Conservation (phyloP, 2,329 filamentous ascomycete species). For the Bretziella fagacearum region DNA sequence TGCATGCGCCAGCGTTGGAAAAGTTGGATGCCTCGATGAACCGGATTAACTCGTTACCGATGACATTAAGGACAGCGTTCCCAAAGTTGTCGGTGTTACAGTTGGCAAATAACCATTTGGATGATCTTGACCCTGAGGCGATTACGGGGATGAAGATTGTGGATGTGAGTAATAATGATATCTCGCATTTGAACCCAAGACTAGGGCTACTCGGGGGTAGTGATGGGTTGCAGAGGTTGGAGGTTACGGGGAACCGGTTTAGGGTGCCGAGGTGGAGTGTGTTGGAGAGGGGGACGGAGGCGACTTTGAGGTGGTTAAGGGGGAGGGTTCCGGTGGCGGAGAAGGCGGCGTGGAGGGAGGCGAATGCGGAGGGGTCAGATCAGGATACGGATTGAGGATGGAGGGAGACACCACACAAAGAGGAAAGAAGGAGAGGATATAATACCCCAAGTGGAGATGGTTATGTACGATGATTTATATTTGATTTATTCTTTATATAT, state of each 20-base stretch:
- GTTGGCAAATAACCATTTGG: constrained; percentile 63
- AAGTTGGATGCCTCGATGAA: constrained; percentile 73
- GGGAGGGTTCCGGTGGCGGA: constrained; percentile 52
- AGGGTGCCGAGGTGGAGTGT: constrained; percentile 72
- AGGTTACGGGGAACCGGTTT: constrained; percentile 75
- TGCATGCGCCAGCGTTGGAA: constrained; percentile 58
- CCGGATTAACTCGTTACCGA: constrained; percentile 53
- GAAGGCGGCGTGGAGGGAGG: constrained; percentile 38
- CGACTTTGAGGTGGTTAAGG: constrained; percentile 63
- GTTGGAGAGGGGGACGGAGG: constrained; percentile 73
- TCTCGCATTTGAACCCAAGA: constrained; percentile 62
- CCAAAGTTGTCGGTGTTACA: constrained; percentile 54
- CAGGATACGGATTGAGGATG: constrained; percentile 3
- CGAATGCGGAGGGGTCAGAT: constrained; percentile 23
- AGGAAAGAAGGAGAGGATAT: too few species aligned
- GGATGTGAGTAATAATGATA: constrained; percentile 72
- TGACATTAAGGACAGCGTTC: constrained; percentile 44
- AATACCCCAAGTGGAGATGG: too few species aligned
- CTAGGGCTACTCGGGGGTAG: constrained; percentile 58
- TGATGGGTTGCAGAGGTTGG: constrained; percentile 44
- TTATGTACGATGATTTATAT: too few species aligned
- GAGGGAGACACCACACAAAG: too few species aligned
- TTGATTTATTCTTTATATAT: too few species aligned
- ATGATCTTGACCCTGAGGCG: constrained; percentile 53
- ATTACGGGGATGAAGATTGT: constrained; percentile 59